Percentiles rank a stretch among this genome's conserved stretches.
These are phyloP conservation scores for Myriosclerotinia duriaeana DNA, from an alignment of 2,329 filamentous ascomycete species.

Conservation along the genomic window DNA sequence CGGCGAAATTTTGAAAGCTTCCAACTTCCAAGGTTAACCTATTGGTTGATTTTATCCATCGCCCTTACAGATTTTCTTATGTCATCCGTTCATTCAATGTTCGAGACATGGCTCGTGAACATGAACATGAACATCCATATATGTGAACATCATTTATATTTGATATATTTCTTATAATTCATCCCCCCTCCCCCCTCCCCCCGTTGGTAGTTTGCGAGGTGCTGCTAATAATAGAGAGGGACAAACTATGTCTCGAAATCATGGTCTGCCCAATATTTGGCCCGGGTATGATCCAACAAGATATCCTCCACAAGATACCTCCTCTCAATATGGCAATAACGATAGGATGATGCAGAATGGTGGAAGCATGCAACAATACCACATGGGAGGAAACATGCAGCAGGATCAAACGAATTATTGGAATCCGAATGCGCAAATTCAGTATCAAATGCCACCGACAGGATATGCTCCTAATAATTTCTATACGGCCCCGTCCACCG, in stretches of 20 bases:
- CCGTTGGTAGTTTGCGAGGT: neutral
- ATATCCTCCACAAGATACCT: conserved; percentile 22
- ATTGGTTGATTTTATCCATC: neutral
- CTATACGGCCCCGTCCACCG: conserved; percentile 9
- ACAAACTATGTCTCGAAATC: conserved; percentile 22
- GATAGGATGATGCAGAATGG: conserved; percentile 21
- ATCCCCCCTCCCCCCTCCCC: neutral
- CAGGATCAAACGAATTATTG: conserved; percentile 16
- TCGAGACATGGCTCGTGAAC: neutral
- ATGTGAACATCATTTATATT: neutral
- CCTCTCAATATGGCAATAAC: conserved; percentile 21
- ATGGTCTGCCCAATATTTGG: conserved; percentile 23
- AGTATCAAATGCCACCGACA: conserved; percentile 16
- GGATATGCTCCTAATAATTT: conserved; percentile 21
- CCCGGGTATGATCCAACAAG: conserved; percentile 20
- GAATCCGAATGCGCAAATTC: conserved; percentile 17
- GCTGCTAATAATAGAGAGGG: conserved; percentile 1
- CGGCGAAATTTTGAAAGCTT: neutral
- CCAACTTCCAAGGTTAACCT: neutral
- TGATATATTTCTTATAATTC: neutral
- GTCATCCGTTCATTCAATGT: conserved; percentile 12
- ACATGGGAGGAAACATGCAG: conserved; percentile 19
- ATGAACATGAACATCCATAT: neutral
- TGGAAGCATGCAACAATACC: conserved; percentile 15
- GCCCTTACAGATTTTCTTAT: conserved; percentile 13